Evolutionary conservation across 108 stramenopile genomes (phyloP), one percentile per base, ranked within the genome.

Genomic region (Chaetoceros tenuissimus): DNA sequence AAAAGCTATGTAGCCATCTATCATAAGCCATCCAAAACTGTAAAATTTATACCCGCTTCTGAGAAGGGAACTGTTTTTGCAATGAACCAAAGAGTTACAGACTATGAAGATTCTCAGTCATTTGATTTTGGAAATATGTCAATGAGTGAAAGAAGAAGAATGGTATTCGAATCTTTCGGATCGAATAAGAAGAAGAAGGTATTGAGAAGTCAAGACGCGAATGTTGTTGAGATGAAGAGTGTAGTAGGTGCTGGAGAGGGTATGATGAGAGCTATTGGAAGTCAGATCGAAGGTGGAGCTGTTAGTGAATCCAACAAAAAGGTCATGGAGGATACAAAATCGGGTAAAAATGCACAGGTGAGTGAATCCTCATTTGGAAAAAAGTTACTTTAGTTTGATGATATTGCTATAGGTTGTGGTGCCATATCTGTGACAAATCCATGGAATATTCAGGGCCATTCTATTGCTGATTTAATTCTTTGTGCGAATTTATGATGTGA

Each of bases 131-230:
- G 51, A 2, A 19, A 53, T 13, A 52, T 63, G 7, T 60, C 50
- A 29, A 57, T 65, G 0, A 23, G 57, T 21, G 75, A 79, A 34
- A 57, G 51, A 25, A 53, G 70, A 3, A 56, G 67, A n/a, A 53
- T 69, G 49, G 66, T 94, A 3, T 87, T 81, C 58, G 76, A 82
- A 56, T 80, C 80, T 49, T 94, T 94, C 60, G 88, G 92, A 18
- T 68, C 65, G 27, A 47, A 72, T 58, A 94, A 94, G 75, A 94
- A 94, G 53, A 81, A 79, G 49, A 78, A 69, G 64, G 88, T 82
- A 18, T 72, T 94, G 66, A 75, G 72, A 45, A 72, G 69, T 13
- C 73, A 83, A 57, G 80, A 69, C 1, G 85, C 92, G 21, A 94
- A 94, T 71, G 57, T 71, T 26, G 86, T 94, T n/a, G 78, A 84